Evolutionary conservation across 129 eudicot genomes (phyloP).

Genomic region (Arctium minus): DNA sequence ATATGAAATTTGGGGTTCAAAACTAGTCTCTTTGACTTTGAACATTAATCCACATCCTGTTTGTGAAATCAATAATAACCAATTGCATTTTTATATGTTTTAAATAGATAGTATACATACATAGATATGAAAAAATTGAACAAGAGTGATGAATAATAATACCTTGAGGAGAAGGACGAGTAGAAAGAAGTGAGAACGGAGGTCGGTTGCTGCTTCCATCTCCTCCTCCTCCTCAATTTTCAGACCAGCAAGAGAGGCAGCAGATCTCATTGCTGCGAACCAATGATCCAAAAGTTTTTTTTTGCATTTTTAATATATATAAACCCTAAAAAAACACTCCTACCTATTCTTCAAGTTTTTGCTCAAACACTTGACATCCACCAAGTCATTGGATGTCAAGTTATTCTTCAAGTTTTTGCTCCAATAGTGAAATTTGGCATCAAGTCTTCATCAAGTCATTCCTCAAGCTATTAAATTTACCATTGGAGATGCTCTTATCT

Average conservation of each 20-base stretch:
- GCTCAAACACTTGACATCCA: too few species aligned
- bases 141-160: neutral
- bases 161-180: slow-evolving; percentile 70
- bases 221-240: neutral
- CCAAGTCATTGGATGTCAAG: too few species aligned
- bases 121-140: neutral
- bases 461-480: too few species aligned
- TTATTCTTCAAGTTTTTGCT: too few species aligned
- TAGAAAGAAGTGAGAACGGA: slow-evolving; percentile 55
- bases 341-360: too few species aligned
- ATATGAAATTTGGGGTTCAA: neutral
- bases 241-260: neutral
- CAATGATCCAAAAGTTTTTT: too few species aligned
- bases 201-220: slow-evolving; percentile 21
- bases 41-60: neutral
- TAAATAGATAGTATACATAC: neutral
- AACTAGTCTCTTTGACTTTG: neutral
- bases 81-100: neutral
- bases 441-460: too few species aligned
- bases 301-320: too few species aligned
- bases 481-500: too few species aligned
- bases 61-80: neutral
- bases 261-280: too few species aligned
- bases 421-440: too few species aligned
- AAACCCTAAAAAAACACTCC: too few species aligned